Percentiles rank a stretch among this genome's conserved stretches.
Conservation (phyloP, 139 green algal species). For the Tetradesmus obliquus region DNA sequence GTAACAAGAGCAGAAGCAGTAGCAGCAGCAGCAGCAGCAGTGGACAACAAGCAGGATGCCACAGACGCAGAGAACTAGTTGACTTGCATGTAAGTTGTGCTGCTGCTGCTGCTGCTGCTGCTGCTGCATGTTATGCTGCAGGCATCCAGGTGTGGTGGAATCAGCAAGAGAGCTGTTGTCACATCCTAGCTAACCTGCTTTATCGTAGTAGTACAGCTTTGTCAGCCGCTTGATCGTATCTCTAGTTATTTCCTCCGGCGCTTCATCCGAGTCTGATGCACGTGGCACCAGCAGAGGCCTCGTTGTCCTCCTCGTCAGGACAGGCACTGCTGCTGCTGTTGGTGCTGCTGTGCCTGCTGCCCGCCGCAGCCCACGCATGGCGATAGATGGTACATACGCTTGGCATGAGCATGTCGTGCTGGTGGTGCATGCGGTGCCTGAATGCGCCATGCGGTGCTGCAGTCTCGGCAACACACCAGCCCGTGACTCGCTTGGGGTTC, state of each 20-base stretch:
- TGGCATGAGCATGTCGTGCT: not conserved
- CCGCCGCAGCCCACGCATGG: not conserved
- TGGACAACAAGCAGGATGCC: no score
- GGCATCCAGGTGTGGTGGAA: not conserved
- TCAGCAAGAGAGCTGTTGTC: not conserved
- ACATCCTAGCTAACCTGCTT: not conserved
- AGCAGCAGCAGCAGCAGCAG: not conserved
- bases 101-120: not conserved
- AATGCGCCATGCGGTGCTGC: not conserved
- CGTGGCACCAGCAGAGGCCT: not conserved
- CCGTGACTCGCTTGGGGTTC: not conserved
- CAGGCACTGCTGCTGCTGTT: not conserved
- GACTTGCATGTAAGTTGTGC: not conserved
- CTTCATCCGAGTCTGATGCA: not conserved
- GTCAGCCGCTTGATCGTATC: constrained; percentile 28
- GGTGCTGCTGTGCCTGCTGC: not conserved
- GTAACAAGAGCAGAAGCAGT: not conserved
- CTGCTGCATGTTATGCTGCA: not conserved
- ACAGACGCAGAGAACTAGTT: no score
- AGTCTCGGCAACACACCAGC: not conserved
- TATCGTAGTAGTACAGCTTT: constrained; percentile 17
- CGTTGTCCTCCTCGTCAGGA: not conserved
- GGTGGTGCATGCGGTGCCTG: no score
- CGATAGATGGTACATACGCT: not conserved
- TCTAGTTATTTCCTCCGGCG: not conserved